A percentile compares a stretch with the other conserved stretches of the same genome.
Conservation (phyloP, 306 rosid species). For the Medicago ruthenica region DNA sequence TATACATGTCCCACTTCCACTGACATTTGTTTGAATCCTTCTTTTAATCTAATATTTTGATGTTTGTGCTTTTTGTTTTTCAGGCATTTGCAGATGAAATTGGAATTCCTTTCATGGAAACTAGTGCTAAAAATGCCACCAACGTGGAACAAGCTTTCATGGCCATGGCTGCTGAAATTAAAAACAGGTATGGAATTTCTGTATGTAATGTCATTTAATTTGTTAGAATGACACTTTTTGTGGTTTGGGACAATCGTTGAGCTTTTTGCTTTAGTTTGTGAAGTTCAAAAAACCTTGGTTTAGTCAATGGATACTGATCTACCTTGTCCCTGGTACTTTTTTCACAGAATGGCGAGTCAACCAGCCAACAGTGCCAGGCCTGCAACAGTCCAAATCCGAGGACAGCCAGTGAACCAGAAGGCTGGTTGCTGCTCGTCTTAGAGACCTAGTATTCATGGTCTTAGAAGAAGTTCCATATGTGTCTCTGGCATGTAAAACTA, state of each 20-base stretch:
- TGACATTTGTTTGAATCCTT: slow-evolving; percentile 5
- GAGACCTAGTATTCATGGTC: slow-evolving; percentile 50
- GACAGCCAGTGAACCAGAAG: slow-evolving; percentile 98
- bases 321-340: slow-evolving; percentile 25
- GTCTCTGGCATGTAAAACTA: slow-evolving; percentile 68
- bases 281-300: slow-evolving; percentile 6
- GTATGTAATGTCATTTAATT: slow-evolving; percentile 21
- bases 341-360: slow-evolving; percentile 95
- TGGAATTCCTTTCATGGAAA: slow-evolving; percentile 85
- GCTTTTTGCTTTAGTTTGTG: slow-evolving; percentile 19
- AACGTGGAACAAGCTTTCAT: slow-evolving; percentile 84
- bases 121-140: slow-evolving; percentile 76
- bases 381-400: slow-evolving; percentile 95
- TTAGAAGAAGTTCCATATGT: slow-evolving; percentile 54
- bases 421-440: slow-evolving; percentile 97
- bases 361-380: slow-evolving; percentile 93
- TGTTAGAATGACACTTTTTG: neutral
- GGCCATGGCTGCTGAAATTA: slow-evolving; percentile 88
- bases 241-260: neutral
- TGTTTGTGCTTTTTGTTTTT: slow-evolving; percentile 32
- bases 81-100: slow-evolving; percentile 88
- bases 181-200: slow-evolving; percentile 60
- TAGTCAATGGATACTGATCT: neutral
- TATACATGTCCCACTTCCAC: slow-evolving; percentile 11
- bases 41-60: slow-evolving; percentile 20